phyloP scores from a whole-genome alignment of 2,329 filamentous ascomycete species.

The Sclerotinia spermophila region DNA sequence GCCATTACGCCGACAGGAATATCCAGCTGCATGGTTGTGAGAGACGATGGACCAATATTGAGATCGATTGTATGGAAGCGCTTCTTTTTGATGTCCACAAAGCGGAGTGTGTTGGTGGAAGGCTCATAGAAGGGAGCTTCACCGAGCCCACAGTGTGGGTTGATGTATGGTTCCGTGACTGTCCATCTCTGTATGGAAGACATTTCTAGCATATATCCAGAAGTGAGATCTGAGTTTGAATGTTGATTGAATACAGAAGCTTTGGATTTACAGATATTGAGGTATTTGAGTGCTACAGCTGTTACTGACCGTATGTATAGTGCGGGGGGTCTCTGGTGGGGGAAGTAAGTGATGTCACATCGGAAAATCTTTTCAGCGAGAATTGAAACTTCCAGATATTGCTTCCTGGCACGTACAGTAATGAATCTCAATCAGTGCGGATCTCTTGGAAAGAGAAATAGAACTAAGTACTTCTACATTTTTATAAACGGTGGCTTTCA shows the following conservation, averaged over 20 bases:
- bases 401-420: background rate
- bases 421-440: background rate
- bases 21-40: constrained; percentile 46
- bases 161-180: constrained; percentile 50
- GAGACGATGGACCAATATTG: constrained; percentile 45
- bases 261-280: background rate
- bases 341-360: constrained; percentile 7
- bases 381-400: background rate
- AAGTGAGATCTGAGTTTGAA: background rate
- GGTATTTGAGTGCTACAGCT: background rate
- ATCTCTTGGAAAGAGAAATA: background rate
- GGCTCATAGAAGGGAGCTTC: constrained; percentile 74
- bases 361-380: constrained; percentile 16
- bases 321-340: constrained; percentile 1
- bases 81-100: constrained; percentile 78
- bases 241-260: background rate
- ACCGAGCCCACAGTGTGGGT: constrained; percentile 62
- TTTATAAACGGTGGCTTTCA: background rate
- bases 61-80: constrained; percentile 70
- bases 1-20: constrained; percentile 64
- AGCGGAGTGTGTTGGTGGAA: constrained; percentile 62
- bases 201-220: background rate
- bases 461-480: constrained; percentile 4
- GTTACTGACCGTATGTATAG: background rate
- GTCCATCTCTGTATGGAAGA: constrained; percentile 42